phyloP scores from a whole-genome alignment of 306 rosid species.

The Trichosanthes truncata region DNA sequence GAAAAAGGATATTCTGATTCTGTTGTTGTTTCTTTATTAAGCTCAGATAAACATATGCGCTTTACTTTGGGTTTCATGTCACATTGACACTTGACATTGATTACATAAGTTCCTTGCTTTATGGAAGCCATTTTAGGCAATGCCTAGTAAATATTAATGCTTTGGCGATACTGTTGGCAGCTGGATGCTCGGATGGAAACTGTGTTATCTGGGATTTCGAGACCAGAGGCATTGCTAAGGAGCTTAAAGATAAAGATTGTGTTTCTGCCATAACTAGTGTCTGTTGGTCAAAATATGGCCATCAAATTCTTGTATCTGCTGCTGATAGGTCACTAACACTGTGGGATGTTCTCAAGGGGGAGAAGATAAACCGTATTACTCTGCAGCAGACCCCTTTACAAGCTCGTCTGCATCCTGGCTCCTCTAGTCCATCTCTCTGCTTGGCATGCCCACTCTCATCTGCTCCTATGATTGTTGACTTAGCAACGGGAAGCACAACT shows the following conservation, averaged over 20 bases:
- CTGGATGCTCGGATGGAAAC: conserved; percentile 95
- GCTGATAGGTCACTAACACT: conserved; percentile 78
- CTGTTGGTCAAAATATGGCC: conserved; percentile 68
- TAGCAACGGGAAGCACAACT: conserved; percentile 56
- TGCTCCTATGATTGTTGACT: conserved; percentile 88
- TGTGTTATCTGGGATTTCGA: conserved; percentile 93
- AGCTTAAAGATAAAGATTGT: conserved; percentile 67
- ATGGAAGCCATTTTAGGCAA: background rate
- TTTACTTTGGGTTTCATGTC: background rate
- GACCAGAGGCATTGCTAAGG: conserved; percentile 89
- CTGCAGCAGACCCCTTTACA: conserved; percentile 76
- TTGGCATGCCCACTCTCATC: conserved; percentile 91
- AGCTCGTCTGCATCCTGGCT: conserved; percentile 92
- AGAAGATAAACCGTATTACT: conserved; percentile 44
- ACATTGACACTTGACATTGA: background rate
- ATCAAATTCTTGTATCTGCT: conserved; percentile 72
- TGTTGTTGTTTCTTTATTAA: background rate
- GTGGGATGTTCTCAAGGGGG: conserved; percentile 74
- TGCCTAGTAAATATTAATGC: conserved; percentile 11
- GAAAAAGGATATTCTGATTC: background rate
- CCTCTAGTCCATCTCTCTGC: conserved; percentile 69
- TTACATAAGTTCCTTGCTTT: background rate
- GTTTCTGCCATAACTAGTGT: conserved; percentile 56
- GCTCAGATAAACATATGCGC: background rate
- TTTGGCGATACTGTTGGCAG: conserved; percentile 32